phyloP scores from a whole-genome alignment of 805 yeast species.

The Ogataea wickerhamii region DNA sequence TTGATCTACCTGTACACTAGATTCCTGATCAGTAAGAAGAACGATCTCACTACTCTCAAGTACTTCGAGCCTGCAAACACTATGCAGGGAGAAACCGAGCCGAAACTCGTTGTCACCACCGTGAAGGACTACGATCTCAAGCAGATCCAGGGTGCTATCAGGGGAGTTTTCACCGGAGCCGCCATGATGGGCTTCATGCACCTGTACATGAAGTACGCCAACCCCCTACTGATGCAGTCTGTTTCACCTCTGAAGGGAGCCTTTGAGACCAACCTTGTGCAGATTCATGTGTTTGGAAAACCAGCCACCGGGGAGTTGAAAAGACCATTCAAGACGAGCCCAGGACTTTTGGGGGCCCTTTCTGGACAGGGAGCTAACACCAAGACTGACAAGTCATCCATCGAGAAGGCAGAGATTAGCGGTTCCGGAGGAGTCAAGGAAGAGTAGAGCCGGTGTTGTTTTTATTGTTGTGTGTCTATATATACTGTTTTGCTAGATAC shows the following conservation, averaged over 20 bases:
- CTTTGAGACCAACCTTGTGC: conserved; percentile 82
- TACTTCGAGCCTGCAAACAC: conserved; percentile 84
- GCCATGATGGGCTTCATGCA: conserved; percentile 99
- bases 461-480: too few relatives aligned
- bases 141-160: conserved; percentile 76
- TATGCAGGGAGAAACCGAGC: conserved; percentile 69
- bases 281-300: conserved; percentile 81
- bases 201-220: conserved; percentile 93
- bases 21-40: conserved; percentile 60
- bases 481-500: background rate
- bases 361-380: conserved; percentile 38
- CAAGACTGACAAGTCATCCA: conserved; percentile 83
- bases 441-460: conserved; percentile 51
- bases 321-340: conserved; percentile 91
- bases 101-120: conserved; percentile 80
- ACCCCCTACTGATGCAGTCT: conserved; percentile 94
- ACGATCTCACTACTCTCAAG: conserved; percentile 88
- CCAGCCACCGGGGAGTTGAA: conserved; percentile 86
- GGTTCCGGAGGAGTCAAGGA: conserved; percentile 89
- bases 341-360: conserved; percentile 61
- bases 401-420: conserved; percentile 77
- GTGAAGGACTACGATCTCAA: conserved; percentile 91
- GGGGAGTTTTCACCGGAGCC: conserved; percentile 79
- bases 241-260: conserved; percentile 88
- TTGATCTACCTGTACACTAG: conserved; percentile 65